Base-by-base conservation (phyloP, 2,329 filamentous ascomycete genomes). In the Knufia fluminis region DNA sequence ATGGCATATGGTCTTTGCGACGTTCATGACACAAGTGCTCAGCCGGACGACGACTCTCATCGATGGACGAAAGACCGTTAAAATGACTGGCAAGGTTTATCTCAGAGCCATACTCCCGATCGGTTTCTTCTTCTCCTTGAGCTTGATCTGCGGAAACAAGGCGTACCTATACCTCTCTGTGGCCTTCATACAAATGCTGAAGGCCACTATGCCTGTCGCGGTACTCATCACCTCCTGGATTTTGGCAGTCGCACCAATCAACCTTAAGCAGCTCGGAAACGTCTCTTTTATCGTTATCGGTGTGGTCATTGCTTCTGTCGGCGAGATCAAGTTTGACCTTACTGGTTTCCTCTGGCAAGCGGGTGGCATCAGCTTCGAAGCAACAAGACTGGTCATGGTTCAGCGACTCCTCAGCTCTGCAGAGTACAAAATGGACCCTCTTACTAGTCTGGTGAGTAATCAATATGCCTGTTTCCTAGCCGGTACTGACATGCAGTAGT, bases 101-200 rank as follows among this genome's bases (percentile, higher is more conserved):
- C 74, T 97, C 53, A 84, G 89, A 60, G 89, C 90, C 39, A 95
- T 97, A 59, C 83, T 96, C 32, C 91, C 91, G 50, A 96, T 97
- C 62, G 91, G 91, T 58, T 71, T 95, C 65, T 94, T 95, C 74
- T 97, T 96, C 81, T 92, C 86, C 66, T 74, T 96, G 74, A 92
- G 85, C 70, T 78, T 97, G 74, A 96, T 97, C 66, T 96, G 89
- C 70, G 89, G 90, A 64, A 97, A 97, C 74, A 71, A 94, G 70
- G 89, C 91, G 60, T 97, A 97, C 66, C 79, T 96, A 49, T 95
- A 96, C 70, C 80, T 97, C 54, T 92, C 85, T 59, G 91, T 97
- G 52, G 86, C 91, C 53, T 97, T 97, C 69, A 97, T 97, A 63
- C 91, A 97, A 76, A 97, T 97, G 91, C 82, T 97, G 68, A 97